Percentiles rank a stretch among this genome's conserved stretches.
phyloP scores from a whole-genome alignment of 2,329 filamentous ascomycete species.

The Penicillium janthinellum region DNA sequence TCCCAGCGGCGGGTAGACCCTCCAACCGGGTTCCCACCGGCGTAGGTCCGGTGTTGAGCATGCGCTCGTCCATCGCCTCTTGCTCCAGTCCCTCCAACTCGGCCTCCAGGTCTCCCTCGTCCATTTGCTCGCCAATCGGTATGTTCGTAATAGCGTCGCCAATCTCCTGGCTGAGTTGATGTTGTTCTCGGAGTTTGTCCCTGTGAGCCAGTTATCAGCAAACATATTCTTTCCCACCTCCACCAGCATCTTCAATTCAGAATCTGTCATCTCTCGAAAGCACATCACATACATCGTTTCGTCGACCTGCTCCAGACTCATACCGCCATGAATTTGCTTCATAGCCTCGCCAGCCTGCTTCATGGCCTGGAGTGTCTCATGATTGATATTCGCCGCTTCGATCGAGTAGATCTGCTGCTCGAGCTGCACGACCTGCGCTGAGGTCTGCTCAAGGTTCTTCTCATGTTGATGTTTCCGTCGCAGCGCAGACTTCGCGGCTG shows the following conservation, averaged over 20 bases:
- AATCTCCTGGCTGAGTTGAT: constrained; percentile 91
- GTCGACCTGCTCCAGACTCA: constrained; percentile 94
- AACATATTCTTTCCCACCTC: neutral
- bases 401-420: constrained; percentile 96
- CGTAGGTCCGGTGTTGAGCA: constrained; percentile 84
- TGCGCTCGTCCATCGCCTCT: constrained; percentile 88
- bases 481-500: constrained; percentile 87
- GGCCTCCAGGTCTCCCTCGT: constrained; percentile 83
- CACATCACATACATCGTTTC: constrained; percentile 75
- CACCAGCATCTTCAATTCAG: neutral
- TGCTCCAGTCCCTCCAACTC: constrained; percentile 88
- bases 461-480: constrained; percentile 94
- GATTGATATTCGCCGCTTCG: constrained; percentile 98
- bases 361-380: constrained; percentile 93
- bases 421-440: constrained; percentile 83
- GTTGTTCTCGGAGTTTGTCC: constrained; percentile 89
- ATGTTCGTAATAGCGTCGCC: constrained; percentile 77
- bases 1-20: constrained; percentile 73
- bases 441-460: constrained; percentile 86
- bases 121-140: constrained; percentile 67
- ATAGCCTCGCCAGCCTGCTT: constrained; percentile 87
- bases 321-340: constrained; percentile 86
- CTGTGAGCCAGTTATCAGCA: constrained; percentile 50
- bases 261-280: too few species aligned
- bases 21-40: constrained; percentile 78